Conservation (phyloP, 202 grass and related monocot genomes). For the Cymbopogon flexuosus region DNA sequence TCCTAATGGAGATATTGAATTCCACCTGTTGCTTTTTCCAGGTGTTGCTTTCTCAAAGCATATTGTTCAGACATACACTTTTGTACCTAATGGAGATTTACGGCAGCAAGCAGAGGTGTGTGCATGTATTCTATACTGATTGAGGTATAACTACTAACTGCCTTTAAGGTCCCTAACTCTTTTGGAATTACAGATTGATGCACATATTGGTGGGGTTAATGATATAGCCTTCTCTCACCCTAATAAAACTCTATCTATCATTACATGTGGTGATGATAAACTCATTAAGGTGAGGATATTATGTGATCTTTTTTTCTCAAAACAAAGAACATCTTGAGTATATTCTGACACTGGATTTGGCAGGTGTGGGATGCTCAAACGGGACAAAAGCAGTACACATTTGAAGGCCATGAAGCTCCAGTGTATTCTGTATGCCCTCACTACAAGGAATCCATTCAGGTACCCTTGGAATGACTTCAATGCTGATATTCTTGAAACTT, state of each 20-base stretch:
- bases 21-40: constrained; percentile 30
- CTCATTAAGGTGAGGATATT: constrained; percentile 74
- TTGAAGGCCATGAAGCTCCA: constrained; percentile 98
- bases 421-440: constrained; percentile 99
- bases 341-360: constrained; percentile 31
- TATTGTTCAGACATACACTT: constrained; percentile 94
- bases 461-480: constrained; percentile 28
- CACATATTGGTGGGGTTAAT: constrained; percentile 95
- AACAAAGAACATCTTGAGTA: constrained; percentile 24
- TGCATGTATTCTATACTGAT: constrained; percentile 9
- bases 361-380: constrained; percentile 98
- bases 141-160: constrained; percentile 3
- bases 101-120: constrained; percentile 89
- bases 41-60: constrained; percentile 99
- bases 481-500: constrained; percentile 12
- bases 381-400: constrained; percentile 91
- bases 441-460: constrained; percentile 98
- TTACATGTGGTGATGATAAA: constrained; percentile 99
- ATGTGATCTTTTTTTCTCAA: neutral
- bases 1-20: constrained; percentile 7
- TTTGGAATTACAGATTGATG: constrained; percentile 77
- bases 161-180: constrained; percentile 24
- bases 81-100: constrained; percentile 79
- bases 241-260: constrained; percentile 91
- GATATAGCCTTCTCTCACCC: constrained; percentile 99